Evolutionary conservation across 2,329 filamentous ascomycete genomes (phyloP).

Genomic region (Dactylellina leptospora): DNA sequence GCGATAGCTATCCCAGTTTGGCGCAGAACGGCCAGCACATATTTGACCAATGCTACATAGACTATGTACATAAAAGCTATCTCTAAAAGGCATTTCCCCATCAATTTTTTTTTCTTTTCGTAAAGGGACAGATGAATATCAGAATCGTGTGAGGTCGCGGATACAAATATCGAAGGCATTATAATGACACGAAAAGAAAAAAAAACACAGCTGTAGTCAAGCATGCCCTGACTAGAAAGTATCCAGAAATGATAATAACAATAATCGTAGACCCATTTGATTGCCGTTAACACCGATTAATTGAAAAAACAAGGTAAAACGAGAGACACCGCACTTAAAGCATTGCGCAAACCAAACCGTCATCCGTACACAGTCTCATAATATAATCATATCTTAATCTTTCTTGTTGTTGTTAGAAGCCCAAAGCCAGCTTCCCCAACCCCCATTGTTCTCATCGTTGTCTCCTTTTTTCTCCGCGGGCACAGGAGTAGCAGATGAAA

Average conservation of each 20-base stretch:
- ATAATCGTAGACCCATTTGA: too few species aligned
- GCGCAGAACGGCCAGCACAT: not conserved
- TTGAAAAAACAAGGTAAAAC: too few species aligned
- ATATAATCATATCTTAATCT: conserved; percentile 18
- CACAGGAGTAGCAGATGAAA: not conserved
- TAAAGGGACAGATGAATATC: not conserved
- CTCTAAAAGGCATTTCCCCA: not conserved
- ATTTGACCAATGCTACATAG: not conserved
- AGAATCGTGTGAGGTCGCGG: too few species aligned
- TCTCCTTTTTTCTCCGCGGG: conserved; percentile 3
- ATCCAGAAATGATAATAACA: too few species aligned
- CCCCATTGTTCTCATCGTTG: conserved; percentile 21
- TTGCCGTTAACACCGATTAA: too few species aligned
- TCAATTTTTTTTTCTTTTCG: not conserved
- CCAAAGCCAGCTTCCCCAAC: conserved; percentile 46
- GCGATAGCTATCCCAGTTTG: not conserved
- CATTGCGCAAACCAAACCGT: too few species aligned
- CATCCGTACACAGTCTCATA: too few species aligned
- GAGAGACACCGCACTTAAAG: too few species aligned
- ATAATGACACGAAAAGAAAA: too few species aligned
- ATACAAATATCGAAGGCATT: too few species aligned
- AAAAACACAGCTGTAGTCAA: too few species aligned
- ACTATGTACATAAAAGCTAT: conserved; percentile 6
- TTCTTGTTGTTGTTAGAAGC: conserved; percentile 36
- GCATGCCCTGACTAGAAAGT: too few species aligned